Percentiles rank a stretch among this genome's conserved stretches.
phyloP scores from a whole-genome alignment of 352 stramenopile species.

The Pythium brassicae region DNA sequence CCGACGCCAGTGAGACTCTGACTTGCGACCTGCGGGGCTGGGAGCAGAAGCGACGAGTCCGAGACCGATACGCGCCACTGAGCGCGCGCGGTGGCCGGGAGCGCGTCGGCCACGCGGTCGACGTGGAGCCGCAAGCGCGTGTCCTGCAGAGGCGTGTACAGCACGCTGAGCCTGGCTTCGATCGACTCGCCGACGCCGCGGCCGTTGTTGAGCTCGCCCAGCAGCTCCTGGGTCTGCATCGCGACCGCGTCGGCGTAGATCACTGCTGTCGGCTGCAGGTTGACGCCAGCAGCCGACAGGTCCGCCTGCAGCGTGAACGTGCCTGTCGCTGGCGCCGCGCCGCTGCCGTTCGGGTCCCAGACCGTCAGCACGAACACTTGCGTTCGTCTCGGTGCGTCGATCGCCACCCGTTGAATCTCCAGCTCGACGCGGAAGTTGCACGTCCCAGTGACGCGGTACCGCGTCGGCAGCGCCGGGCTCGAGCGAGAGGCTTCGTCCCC shows the following conservation, averaged over 20 bases:
- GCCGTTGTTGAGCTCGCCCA: conserved; percentile 20
- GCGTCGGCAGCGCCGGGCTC: background rate
- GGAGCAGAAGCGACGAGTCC: conserved; percentile 5
- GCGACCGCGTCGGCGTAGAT: conserved; percentile 26
- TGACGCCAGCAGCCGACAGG: conserved; percentile 1
- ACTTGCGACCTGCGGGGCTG: background rate
- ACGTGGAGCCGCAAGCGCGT: conserved; percentile 16
- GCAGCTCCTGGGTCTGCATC: conserved; percentile 24
- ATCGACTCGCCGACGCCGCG: conserved; percentile 23
- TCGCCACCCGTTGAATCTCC: conserved; percentile 15
- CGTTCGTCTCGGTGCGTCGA: conserved; percentile 2
- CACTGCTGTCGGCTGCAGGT: background rate
- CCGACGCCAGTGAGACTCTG: conserved; percentile 5
- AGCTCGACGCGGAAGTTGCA: conserved; percentile 11
- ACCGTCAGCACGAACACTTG: conserved; percentile 12
- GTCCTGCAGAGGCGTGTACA: conserved; percentile 12
- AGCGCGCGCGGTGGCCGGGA: background rate
- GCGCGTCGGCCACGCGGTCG: background rate
- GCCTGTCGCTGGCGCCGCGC: conserved; percentile 8
- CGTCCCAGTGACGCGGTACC: conserved; percentile 5
- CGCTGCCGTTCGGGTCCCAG: conserved; percentile 4
- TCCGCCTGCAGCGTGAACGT: conserved; percentile 20
- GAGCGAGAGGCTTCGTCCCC: background rate
- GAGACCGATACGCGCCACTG: conserved; percentile 13
- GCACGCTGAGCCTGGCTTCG: conserved; percentile 17